Conservation (phyloP, 2,329 filamentous ascomycete species). For the Fusarium compactum region DNA sequence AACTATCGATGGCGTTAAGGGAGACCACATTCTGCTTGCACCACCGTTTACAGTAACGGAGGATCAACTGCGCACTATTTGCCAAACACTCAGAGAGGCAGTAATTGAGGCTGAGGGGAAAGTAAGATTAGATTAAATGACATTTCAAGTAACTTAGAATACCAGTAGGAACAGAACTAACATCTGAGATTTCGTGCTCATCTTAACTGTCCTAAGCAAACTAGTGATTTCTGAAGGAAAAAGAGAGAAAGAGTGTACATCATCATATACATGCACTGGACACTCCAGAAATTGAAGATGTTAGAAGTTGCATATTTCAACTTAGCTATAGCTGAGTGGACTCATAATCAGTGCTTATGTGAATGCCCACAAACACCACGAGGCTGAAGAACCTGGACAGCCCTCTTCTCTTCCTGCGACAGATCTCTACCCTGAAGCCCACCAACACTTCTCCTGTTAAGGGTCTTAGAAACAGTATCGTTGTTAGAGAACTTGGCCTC, state of each 20-base stretch:
- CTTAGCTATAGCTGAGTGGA: neutral
- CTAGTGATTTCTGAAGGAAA: too few relatives aligned
- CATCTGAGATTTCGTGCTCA: too few relatives aligned
- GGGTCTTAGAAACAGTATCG: neutral
- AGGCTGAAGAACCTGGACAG: neutral
- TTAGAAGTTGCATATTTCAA: too few relatives aligned
- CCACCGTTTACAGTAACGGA: constrained; percentile 74
- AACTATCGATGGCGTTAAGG: constrained; percentile 67
- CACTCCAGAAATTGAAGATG: too few relatives aligned
- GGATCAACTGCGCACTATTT: constrained; percentile 40
- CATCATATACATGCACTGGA: too few relatives aligned
- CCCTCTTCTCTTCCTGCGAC: neutral
- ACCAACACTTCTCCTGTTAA: neutral
- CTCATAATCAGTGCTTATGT: neutral
- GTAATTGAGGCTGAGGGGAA: constrained; percentile 24
- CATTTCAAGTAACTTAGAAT: neutral
- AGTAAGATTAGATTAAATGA: neutral
- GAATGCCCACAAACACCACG: neutral
- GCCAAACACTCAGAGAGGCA: constrained; percentile 19
- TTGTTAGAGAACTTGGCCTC: too few relatives aligned
- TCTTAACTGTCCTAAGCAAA: too few relatives aligned
- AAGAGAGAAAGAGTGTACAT: too few relatives aligned
- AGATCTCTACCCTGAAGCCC: neutral
- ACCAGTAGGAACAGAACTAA: accelerated
- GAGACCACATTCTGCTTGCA: constrained; percentile 76